A percentile compares a stretch with the other conserved stretches of the same genome.
phyloP scores from a whole-genome alignment of 1,284 basidiomycete species.

The Prillingera fragicola region DNA sequence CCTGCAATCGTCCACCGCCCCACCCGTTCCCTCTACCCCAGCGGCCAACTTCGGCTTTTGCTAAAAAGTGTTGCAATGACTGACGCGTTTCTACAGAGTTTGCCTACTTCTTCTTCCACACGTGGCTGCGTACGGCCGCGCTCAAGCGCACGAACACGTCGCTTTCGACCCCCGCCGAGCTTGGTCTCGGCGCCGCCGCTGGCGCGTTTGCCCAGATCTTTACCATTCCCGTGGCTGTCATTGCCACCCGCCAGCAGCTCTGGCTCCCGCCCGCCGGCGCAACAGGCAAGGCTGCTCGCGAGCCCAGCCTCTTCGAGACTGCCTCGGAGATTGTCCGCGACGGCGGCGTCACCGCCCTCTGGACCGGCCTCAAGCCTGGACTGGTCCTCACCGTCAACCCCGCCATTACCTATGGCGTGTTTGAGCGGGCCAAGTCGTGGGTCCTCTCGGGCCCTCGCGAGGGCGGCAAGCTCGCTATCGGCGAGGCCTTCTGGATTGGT shows the following conservation, averaged over 20 bases:
- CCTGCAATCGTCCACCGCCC: too few species aligned
- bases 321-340: constrained; percentile 84
- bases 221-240: constrained; percentile 95
- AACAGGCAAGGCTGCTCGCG: constrained; percentile 19
- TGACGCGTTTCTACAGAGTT: constrained; percentile 79
- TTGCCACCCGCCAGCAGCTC: constrained; percentile 95
- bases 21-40: too few species aligned
- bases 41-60: constrained; percentile 89
- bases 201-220: constrained; percentile 95
- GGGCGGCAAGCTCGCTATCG: constrained; percentile 52
- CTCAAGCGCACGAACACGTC: constrained; percentile 40
- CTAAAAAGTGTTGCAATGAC: constrained; percentile 98
- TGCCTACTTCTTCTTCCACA: constrained; percentile 99
- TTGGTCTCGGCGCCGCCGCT: constrained; percentile 83
- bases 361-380: constrained; percentile 89
- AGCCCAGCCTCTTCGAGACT: constrained; percentile 55
- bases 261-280: constrained; percentile 46
- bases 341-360: constrained; percentile 84
- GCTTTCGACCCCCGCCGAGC: constrained; percentile 73
- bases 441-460: constrained; percentile 42
- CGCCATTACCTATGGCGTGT: constrained; percentile 96
- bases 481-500: constrained; percentile 79
- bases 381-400: constrained; percentile 94
- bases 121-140: constrained; percentile 63
- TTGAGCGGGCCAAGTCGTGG: constrained; percentile 74